These are phyloP conservation scores for Colletotrichum karsti DNA, from an alignment of 2,329 filamentous ascomycete genomes.

Conservation along the genomic window DNA sequence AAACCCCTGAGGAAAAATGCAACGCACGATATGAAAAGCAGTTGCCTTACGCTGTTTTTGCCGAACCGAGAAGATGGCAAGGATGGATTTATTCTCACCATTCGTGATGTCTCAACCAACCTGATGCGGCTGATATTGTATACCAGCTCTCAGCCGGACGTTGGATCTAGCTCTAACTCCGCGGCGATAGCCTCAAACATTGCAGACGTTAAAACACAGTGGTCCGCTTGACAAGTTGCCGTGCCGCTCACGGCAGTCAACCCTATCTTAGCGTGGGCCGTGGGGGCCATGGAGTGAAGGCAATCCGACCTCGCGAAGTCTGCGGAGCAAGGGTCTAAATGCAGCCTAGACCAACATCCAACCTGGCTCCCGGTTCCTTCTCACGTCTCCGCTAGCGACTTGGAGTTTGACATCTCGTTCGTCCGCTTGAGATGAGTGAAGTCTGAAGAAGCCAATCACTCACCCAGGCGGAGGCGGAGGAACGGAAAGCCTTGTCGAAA, in stretches of 20 bases:
- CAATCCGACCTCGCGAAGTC: not conserved
- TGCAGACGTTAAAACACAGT: not conserved
- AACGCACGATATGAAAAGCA: conserved; percentile 11
- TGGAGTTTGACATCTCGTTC: not conserved
- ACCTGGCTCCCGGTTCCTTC: conserved; percentile 3
- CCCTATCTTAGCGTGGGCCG: conserved; percentile 1
- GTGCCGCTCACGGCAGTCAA: conserved; percentile 16
- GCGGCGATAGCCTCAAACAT: not conserved
- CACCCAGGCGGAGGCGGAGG: not conserved
- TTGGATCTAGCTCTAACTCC: too few species aligned
- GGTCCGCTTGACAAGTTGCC: not conserved
- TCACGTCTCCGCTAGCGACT: conserved; percentile 3
- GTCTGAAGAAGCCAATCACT: not conserved
- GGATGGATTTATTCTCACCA: not conserved
- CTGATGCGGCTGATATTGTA: too few species aligned
- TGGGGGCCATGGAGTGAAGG: not conserved
- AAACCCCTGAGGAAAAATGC: conserved; percentile 12
- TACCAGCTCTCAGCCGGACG: too few species aligned
- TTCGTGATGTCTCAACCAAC: too few species aligned
- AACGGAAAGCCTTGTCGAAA: not conserved
- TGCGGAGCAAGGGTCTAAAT: conserved; percentile 4
- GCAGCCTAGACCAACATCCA: not conserved
- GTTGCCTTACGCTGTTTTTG: not conserved
- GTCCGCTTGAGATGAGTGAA: not conserved
- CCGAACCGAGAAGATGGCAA: not conserved